A percentile compares a stretch with the other conserved stretches of the same genome.
Conservation (phyloP, 345 rosid genomes). For the Corchorus olitorius region DNA sequence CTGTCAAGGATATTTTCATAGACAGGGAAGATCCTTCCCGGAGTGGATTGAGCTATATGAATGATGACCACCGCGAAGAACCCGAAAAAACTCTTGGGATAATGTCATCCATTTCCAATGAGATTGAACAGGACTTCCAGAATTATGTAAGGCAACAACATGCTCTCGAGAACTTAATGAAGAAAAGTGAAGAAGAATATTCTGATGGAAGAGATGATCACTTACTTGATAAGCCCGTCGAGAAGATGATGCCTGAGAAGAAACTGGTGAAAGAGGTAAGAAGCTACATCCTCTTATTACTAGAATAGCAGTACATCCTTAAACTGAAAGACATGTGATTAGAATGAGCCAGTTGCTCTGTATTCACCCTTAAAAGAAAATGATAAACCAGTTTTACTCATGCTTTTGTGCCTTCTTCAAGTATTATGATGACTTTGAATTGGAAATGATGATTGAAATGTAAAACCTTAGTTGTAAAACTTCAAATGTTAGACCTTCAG, state of each 20-base stretch:
- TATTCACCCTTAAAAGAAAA: too few relatives aligned
- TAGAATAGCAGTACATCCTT: too few relatives aligned
- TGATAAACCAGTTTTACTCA: too few relatives aligned
- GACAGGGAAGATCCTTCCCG: conserved; percentile 18
- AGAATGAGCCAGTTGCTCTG: too few relatives aligned
- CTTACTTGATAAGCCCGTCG: background rate
- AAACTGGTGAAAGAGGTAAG: conserved; percentile 27
- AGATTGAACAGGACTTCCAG: conserved; percentile 21
- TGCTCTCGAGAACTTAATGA: conserved; percentile 1
- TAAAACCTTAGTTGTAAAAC: background rate
- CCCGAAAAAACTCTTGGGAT: conserved; percentile 13
- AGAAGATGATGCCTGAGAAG: background rate
- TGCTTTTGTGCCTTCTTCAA: background rate
- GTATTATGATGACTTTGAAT: background rate
- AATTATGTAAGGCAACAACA: conserved; percentile 1
- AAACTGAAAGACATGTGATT: too few relatives aligned
- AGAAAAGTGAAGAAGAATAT: conserved; percentile 1
- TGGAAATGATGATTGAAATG: background rate
- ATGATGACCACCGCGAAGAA: conserved; percentile 5
- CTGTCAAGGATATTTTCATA: conserved; percentile 29
- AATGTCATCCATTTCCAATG: conserved; percentile 19
- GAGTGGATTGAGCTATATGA: conserved; percentile 11
- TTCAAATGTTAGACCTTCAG: background rate
- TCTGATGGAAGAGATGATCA: background rate
- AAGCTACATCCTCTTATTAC: background rate